A percentile compares a stretch with the other conserved stretches of the same genome.
These are phyloP conservation scores for Calonectria hongkongensis DNA, from an alignment of 2,329 filamentous ascomycete species.

Conservation along the genomic window DNA sequence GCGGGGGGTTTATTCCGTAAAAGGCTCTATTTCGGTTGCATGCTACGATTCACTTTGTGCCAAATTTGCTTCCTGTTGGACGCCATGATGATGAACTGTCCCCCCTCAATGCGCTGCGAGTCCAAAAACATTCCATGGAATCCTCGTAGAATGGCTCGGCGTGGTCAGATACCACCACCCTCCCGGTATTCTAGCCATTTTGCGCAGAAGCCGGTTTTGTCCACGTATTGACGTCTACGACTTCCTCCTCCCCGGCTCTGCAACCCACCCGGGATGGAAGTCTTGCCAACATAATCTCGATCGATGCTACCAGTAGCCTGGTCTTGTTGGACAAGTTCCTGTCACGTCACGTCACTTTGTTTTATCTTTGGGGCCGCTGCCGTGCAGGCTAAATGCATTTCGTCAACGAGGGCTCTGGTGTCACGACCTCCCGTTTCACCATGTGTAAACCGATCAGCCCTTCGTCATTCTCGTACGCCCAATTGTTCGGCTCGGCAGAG, in stretches of 20 bases:
- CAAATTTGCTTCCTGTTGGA: slow-evolving; percentile 9
- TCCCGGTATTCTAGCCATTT: slow-evolving; percentile 14
- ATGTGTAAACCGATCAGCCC: slow-evolving; percentile 6
- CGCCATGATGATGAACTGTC: slow-evolving; percentile 11
- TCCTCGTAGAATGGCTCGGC: slow-evolving; percentile 30
- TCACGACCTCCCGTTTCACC: slow-evolving; percentile 13
- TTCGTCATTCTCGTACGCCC: slow-evolving; percentile 29
- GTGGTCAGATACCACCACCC: slow-evolving; percentile 25
- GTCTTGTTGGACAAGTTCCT: slow-evolving; percentile 7
- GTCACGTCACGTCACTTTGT: slow-evolving; percentile 26
- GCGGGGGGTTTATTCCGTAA: too few species aligned
- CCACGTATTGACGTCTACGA: slow-evolving; percentile 17
- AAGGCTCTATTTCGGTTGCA: slow-evolving; percentile 13
- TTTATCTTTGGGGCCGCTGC: not conserved
- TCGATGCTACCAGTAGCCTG: slow-evolving; percentile 22
- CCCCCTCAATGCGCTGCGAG: slow-evolving; percentile 2
- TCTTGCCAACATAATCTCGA: slow-evolving; percentile 33
- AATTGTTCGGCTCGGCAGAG: slow-evolving; percentile 2
- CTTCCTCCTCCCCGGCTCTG: not conserved
- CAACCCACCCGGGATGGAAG: slow-evolving; percentile 10
- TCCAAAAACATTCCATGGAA: slow-evolving; percentile 33
- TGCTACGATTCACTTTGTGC: slow-evolving; percentile 14
- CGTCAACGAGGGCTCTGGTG: not conserved
- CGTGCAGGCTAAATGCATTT: not conserved
- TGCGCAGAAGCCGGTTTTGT: slow-evolving; percentile 20